Evolutionary conservation across 345 rosid species (phyloP).

Genomic region (Cochlearia excelsa): DNA sequence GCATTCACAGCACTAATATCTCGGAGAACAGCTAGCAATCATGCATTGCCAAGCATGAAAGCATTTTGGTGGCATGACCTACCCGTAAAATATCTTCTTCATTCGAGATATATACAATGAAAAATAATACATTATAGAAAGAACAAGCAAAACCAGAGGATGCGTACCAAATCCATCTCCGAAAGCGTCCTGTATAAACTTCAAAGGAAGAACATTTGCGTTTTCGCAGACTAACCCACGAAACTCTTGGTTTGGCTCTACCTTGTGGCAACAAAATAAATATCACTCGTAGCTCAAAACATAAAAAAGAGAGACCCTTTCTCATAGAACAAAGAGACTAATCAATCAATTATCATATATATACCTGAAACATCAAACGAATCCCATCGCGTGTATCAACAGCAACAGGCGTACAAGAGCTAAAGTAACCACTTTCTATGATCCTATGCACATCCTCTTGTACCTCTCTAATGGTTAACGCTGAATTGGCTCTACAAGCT

Average conservation of each 20-base stretch:
- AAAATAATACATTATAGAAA: conserved; percentile 9
- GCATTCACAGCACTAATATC: neutral
- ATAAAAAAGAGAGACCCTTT: neutral
- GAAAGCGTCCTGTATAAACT: conserved; percentile 76
- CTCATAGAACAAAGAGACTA: neutral
- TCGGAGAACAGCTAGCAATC: too few species aligned
- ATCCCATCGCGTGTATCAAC: conserved; percentile 94
- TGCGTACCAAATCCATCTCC: conserved; percentile 66
- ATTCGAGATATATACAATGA: neutral
- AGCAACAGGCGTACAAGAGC: conserved; percentile 85
- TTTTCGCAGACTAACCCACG: conserved; percentile 89
- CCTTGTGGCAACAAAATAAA: conserved; percentile 66
- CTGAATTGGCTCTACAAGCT: conserved; percentile 84
- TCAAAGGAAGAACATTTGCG: conserved; percentile 90
- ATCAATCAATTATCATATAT: too few species aligned
- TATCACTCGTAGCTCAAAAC: conserved; percentile 25
- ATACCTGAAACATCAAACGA: conserved; percentile 81
- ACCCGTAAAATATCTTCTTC: neutral
- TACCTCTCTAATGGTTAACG: conserved; percentile 75
- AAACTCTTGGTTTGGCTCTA: conserved; percentile 95
- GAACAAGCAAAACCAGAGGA: conserved; percentile 16
- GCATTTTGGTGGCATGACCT: neutral
- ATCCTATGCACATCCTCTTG: conserved; percentile 95
- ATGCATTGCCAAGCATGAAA: neutral
- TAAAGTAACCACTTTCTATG: conserved; percentile 80